Base-by-base conservation (phyloP, 495 filamentous ascomycete species). In the Aspergillus baeticus region DNA sequence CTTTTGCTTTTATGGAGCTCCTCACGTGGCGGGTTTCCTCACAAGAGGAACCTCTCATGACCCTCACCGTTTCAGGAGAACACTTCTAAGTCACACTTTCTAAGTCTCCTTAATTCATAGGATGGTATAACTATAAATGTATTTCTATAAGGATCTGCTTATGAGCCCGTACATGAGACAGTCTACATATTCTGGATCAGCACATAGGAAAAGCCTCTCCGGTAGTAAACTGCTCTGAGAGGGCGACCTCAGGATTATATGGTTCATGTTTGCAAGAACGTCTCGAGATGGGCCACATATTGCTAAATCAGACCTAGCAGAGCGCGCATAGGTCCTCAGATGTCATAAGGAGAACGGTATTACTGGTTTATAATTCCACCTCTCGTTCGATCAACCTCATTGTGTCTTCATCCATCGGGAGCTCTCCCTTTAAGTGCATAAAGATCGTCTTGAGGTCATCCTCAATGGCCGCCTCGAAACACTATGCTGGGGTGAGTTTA, bases 11-110 rank as follows among this genome's bases (percentile, higher is more conserved):
- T 29, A 29, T 29, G 26, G 26, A 29, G 26, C 26, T 3, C 26
- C 26, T 29, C 26, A 29, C 42, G 46, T 55, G 52, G 17, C 53
- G 47, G 49, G 52, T 43, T 47, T 55, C 48, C 22, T 57, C 51
- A 59, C 54, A 57, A 65, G 52, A 65, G 39, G 39, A 55, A 54
- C 58, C 38, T 60, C 56, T 49, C 38, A 65, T 54, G 51, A 58
- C 33, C 33, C 18, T 20, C 23, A 18, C 46, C 39, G 29, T 38
- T 38, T 43, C 31, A 34, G 51, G 38, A 43, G 35, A 43, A 39
- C 54, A 15, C 62, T 55, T 51, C 50, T 54, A 23, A 42, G 35
- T 55, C 60, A 46, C 45, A 42, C 15, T 52, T 57, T 56, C 55
- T 41, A 63, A 54, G 53, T 59, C 36, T 5, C 23, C 34, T 29